A percentile compares a stretch with the other conserved stretches of the same genome.
Conservation (phyloP, 495 filamentous ascomycete genomes). For the Stereocaulon alpinum region DNA sequence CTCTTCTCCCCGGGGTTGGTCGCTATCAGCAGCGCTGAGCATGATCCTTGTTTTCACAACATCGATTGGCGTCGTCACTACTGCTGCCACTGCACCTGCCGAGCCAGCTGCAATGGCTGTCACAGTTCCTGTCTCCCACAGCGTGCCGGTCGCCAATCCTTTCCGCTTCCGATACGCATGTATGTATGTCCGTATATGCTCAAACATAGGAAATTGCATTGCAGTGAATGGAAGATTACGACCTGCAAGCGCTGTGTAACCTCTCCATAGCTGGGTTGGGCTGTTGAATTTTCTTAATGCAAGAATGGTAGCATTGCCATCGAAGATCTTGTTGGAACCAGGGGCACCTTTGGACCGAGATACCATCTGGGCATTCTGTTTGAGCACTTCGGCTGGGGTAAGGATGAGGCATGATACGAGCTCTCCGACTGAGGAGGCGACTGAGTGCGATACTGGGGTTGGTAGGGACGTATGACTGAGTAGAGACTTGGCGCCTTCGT, state of each 20-base stretch:
- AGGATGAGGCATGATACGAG: slow-evolving; percentile 75
- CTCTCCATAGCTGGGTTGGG: slow-evolving; percentile 58
- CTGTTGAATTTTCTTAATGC: slow-evolving; percentile 44
- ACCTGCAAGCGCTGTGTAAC: slow-evolving; percentile 68
- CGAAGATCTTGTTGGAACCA: slow-evolving; percentile 18
- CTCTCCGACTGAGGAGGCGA: slow-evolving; percentile 65
- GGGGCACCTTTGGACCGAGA: slow-evolving; percentile 5
- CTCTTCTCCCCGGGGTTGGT: slow-evolving; percentile 16
- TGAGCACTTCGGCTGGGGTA: slow-evolving; percentile 82
- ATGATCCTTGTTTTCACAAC: slow-evolving; percentile 77
- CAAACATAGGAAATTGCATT: slow-evolving; percentile 81
- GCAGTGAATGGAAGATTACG: slow-evolving; percentile 81
- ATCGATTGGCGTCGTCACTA: slow-evolving; percentile 71
- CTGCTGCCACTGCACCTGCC: slow-evolving; percentile 59
- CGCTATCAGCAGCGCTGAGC: slow-evolving; percentile 39
- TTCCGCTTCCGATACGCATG: slow-evolving; percentile 28
- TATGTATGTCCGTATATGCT: slow-evolving; percentile 44
- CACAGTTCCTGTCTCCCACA: slow-evolving; percentile 53
- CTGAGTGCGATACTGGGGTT: slow-evolving; percentile 52
- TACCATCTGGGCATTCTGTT: slow-evolving; percentile 82
- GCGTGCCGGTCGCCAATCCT: slow-evolving; percentile 17
- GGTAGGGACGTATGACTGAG: slow-evolving; percentile 42
- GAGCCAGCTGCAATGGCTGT: slow-evolving; percentile 60
- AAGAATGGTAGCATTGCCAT: slow-evolving; percentile 38
- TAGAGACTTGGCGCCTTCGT: slow-evolving; percentile 62